These are phyloP conservation scores for Jackrogersella multiformis DNA, from an alignment of 495 filamentous ascomycete species.

Conservation along the genomic window DNA sequence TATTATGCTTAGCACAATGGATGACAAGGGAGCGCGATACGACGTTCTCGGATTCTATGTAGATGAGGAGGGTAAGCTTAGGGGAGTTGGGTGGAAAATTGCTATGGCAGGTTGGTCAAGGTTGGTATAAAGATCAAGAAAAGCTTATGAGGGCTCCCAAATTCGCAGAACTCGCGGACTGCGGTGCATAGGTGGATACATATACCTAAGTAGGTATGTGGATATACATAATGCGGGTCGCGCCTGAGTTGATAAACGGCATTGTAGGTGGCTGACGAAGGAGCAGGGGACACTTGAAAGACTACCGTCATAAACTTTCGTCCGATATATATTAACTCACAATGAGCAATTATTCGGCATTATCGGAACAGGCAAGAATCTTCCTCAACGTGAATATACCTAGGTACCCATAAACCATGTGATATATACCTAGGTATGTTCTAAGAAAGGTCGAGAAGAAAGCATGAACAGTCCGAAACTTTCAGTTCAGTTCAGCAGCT, in stretches of 20 bases:
- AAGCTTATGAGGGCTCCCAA: slow-evolving; percentile 20
- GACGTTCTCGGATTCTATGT: not conserved
- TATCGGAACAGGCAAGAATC: not conserved
- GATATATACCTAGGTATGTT: too few species aligned
- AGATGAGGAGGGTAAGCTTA: not conserved
- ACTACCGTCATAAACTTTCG: slow-evolving; percentile 23
- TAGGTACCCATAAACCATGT: too few species aligned
- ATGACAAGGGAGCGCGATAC: not conserved
- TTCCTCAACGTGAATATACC: not conserved
- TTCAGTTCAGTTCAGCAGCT: slow-evolving; percentile 14
- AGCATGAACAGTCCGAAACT: slow-evolving; percentile 9
- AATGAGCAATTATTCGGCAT: not conserved
- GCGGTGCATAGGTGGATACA: not conserved
- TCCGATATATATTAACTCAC: slow-evolving; percentile 15
- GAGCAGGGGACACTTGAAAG: slow-evolving; percentile 13
- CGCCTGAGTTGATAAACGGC: slow-evolving; percentile 12
- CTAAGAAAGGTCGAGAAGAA: slow-evolving; percentile 7
- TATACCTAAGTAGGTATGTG: not conserved
- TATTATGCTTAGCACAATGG: not conserved
- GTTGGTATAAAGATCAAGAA: slow-evolving; percentile 1
- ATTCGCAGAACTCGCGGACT: slow-evolving; percentile 1
- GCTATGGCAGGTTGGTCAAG: slow-evolving; percentile 5
- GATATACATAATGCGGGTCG: slow-evolving; percentile 14
- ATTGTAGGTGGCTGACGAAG: slow-evolving; percentile 11
- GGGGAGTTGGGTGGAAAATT: slow-evolving; percentile 7